Base-by-base conservation (phyloP, 345 rosid genomes). In the Eutrema heterophyllum region DNA sequence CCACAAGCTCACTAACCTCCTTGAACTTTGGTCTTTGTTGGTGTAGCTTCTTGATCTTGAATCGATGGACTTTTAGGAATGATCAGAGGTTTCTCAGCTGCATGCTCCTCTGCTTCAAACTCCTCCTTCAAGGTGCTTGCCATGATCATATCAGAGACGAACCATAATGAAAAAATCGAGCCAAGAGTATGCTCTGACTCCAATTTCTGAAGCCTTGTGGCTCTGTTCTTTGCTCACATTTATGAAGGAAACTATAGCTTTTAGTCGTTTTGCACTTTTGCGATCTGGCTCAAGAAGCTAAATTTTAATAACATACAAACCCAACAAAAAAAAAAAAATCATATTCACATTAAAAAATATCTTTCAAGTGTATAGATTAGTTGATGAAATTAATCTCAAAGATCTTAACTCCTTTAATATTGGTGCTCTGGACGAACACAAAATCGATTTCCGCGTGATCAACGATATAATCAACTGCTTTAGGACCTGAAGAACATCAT, bases 361-460 rank as follows among this genome's bases (percentile, higher is more conserved):
- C n/a, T n/a, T n/a, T n/a, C n/a, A n/a, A n/a, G n/a, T n/a, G n/a
- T n/a, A n/a, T n/a, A n/a, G 43, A 33, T n/a, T 62, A 15, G 15
- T 27, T 15, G 50, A 11, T 58, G 46, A 64, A 15, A 15, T n/a
- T 5, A 61, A 73, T 49, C 56, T 64, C 0, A 27, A 55, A 64
- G 56, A 57, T 65, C 50, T 44, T 71, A 48, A 91, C 98, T 81
- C 87, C 87, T 75, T 86, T 83, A 4, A 80, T 81, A 53, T 94
- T 91, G 71, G 83, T 91, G 48, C 91, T 88, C 71, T 94, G 98
- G 53, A 91, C 80, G 43, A 94, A 94, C 58, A 87, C 92, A 73
- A 79, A 80, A 72, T 88, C 94, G 60, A 94, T 64, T 81, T 91
- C 97, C 0, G 98, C 98, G 29, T 94, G 96, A 56, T 89, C 86